phyloP scores from a whole-genome alignment of 2,329 filamentous ascomycete species.

The Aspergillus felis region DNA sequence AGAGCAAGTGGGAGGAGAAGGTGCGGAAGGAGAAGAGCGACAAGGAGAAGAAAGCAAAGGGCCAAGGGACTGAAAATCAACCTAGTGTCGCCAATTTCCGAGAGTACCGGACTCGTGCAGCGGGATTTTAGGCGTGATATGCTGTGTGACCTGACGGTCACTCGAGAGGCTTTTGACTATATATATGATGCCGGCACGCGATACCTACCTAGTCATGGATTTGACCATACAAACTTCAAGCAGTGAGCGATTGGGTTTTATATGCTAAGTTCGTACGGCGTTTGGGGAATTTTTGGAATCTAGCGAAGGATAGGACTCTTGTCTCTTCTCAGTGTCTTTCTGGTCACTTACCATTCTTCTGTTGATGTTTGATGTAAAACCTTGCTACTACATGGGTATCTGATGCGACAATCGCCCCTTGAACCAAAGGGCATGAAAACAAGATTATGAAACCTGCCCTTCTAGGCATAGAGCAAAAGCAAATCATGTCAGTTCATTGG shows the following conservation, averaged over 20 bases:
- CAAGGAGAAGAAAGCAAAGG: constrained; percentile 21
- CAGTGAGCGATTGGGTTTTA: constrained; percentile 2
- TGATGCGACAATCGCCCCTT: not conserved
- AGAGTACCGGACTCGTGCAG: constrained; percentile 42
- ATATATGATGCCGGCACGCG: not conserved
- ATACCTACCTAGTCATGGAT: not conserved
- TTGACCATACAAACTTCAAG: not conserved
- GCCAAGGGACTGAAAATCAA: constrained; percentile 9
- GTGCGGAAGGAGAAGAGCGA: constrained; percentile 30
- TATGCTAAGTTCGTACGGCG: not conserved
- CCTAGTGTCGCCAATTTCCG: constrained; percentile 36
- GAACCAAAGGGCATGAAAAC: not conserved
- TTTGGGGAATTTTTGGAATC: not conserved
- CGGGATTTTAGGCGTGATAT: constrained; percentile 14
- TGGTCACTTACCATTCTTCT: not conserved
- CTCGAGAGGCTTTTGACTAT: not conserved
- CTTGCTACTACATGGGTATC: not conserved
- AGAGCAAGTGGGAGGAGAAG: constrained; percentile 48
- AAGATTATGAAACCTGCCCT: too few relatives aligned
- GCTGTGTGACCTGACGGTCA: not conserved
- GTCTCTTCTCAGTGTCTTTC: not conserved
- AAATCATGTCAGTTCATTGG: constrained; percentile 5
- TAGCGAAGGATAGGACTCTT: not conserved
- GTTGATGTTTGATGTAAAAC: not conserved
- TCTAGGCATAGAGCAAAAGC: not conserved